Conservation (phyloP, 2,329 filamentous ascomycete species). For the Amauroascus verrucosus region DNA sequence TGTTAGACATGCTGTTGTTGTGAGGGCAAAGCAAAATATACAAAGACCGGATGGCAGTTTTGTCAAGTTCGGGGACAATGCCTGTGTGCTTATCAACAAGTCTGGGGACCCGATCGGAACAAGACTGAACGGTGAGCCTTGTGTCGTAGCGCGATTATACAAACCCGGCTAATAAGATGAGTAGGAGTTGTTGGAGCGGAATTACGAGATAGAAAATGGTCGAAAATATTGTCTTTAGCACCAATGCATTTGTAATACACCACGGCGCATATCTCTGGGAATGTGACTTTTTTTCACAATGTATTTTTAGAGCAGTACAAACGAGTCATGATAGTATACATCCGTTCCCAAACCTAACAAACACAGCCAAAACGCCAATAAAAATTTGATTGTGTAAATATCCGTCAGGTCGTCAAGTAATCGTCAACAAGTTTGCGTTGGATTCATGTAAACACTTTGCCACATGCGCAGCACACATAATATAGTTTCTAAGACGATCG, state of each 20-base stretch:
- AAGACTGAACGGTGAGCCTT: slow-evolving; percentile 61
- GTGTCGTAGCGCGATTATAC: background rate
- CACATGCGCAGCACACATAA: slow-evolving; percentile 89
- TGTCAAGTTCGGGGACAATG: slow-evolving; percentile 93
- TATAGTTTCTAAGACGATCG: slow-evolving; percentile 62
- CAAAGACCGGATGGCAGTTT: slow-evolving; percentile 81
- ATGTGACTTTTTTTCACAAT: slow-evolving; percentile 5
- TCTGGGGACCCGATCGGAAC: slow-evolving; percentile 89
- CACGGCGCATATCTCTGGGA: slow-evolving; percentile 6
- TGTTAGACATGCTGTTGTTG: slow-evolving; percentile 90
- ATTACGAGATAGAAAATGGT: slow-evolving; percentile 88
- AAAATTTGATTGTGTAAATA: background rate
- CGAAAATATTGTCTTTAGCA: slow-evolving; percentile 92
- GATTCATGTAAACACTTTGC: slow-evolving; percentile 59
- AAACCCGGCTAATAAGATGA: slow-evolving; percentile 13
- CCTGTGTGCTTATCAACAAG: slow-evolving; percentile 95
- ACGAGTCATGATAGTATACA: background rate
- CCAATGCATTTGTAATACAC: slow-evolving; percentile 60
- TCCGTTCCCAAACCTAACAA: background rate
- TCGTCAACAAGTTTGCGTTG: background rate
- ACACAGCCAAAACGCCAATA: slow-evolving; percentile 11
- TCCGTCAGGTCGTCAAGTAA: background rate
- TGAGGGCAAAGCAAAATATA: slow-evolving; percentile 78
- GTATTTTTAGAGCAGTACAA: background rate
- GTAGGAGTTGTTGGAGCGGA: slow-evolving; percentile 77